phyloP scores from a whole-genome alignment of 2,329 filamentous ascomycete genomes.

The Saccharata proteae region DNA sequence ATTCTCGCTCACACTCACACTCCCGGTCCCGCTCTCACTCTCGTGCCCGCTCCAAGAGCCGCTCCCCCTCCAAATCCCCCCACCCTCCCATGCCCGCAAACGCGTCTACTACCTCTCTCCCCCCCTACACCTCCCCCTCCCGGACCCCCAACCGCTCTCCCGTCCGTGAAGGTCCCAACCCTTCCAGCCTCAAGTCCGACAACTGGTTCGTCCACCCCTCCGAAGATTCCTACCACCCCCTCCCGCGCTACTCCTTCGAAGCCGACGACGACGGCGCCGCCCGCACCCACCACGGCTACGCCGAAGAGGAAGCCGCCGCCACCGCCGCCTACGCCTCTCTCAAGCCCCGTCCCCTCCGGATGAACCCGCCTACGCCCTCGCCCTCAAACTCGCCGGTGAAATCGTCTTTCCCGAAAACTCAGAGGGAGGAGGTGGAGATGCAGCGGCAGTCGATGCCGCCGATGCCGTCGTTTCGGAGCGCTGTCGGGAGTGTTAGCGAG shows the following conservation, averaged over 20 bases:
- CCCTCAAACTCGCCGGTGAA: constrained; percentile 14
- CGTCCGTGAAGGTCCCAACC: too few relatives aligned
- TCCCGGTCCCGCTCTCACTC: too few relatives aligned
- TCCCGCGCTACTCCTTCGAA: constrained; percentile 6
- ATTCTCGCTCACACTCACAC: background rate
- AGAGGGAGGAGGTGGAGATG: background rate
- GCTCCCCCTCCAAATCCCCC: constrained; percentile 22
- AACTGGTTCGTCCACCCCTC: constrained; percentile 33
- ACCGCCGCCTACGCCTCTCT: background rate
- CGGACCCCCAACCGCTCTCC: constrained; percentile 10
- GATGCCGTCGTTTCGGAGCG: constrained; percentile 4
- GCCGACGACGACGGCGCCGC: constrained; percentile 4
- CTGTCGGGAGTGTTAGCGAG: constrained; percentile 4
- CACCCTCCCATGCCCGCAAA: constrained; percentile 22
- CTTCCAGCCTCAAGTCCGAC: constrained; percentile 28
- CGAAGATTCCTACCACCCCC: constrained; percentile 1
- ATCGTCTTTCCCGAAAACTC: constrained; percentile 8
- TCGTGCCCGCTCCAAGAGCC: constrained; percentile 2
- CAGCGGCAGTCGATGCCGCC: constrained; percentile 1
- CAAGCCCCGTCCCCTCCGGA: constrained; percentile 28
- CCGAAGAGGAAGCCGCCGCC: constrained; percentile 11
- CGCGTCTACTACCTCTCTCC: constrained; percentile 18
- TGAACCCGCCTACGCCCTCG: constrained; percentile 35
- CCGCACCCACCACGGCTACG: background rate
- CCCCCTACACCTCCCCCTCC: constrained; percentile 15